Conservation (phyloP, 1,139 yeast species). For the Geotrichum restrictum region DNA sequence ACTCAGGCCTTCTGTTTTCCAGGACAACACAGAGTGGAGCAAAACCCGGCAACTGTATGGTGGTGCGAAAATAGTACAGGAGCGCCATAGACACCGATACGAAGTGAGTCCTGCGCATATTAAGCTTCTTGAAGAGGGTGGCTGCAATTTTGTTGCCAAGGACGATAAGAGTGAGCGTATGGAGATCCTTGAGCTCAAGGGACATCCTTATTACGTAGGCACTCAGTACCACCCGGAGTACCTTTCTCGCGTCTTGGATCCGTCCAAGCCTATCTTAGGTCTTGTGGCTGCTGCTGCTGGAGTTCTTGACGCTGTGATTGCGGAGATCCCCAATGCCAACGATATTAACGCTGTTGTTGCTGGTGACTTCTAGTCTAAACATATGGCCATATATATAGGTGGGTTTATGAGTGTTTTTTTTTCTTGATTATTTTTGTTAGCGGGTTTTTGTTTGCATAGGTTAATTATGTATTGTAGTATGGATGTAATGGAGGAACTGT, state of each 20-base stretch:
- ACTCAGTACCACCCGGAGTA: conserved; percentile 99
- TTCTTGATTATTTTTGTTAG: no score
- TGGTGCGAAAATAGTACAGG: conserved; percentile 62
- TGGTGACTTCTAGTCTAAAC: conserved; percentile 13
- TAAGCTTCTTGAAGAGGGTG: conserved; percentile 63
- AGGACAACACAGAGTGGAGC: conserved; percentile 65
- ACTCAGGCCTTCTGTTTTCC: conserved; percentile 82
- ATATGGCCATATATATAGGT: not conserved
- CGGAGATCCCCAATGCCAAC: conserved; percentile 8
- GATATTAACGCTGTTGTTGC: not conserved
- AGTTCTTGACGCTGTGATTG: conserved; percentile 54
- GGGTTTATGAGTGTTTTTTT: not conserved
- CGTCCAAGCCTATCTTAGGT: conserved; percentile 94
- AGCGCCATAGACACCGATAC: conserved; percentile 98
- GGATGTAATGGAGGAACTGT: no score
- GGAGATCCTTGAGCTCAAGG: conserved; percentile 81
- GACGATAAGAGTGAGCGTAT: conserved; percentile 87
- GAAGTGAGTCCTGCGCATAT: conserved; percentile 92
- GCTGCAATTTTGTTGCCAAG: conserved; percentile 85
- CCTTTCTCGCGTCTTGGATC: conserved; percentile 90
- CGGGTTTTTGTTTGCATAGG: no score
- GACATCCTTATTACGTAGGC: conserved; percentile 87
- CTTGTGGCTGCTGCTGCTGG: conserved; percentile 91
- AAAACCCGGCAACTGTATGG: conserved; percentile 79
- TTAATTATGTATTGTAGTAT: no score